phyloP scores from a whole-genome alignment of 1,284 basidiomycete genomes.

The Fomitiporia mediterranea region DNA sequence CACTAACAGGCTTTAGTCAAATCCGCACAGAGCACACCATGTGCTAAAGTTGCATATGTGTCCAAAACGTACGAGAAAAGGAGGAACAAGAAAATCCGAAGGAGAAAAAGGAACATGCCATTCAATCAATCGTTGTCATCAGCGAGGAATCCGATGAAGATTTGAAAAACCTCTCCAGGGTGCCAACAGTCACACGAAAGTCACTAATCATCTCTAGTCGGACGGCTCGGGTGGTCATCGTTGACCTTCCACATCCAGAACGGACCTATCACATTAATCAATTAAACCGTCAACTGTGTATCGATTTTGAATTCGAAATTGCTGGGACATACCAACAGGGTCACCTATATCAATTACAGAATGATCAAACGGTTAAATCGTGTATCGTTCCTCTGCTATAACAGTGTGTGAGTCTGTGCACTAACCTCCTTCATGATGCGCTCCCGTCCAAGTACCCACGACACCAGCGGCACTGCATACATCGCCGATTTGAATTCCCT shows the following conservation, averaged over 20 bases:
- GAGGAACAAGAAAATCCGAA: too few relatives aligned
- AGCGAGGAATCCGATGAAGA: too few relatives aligned
- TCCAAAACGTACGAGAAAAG: too few relatives aligned
- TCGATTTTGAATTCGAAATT: background rate
- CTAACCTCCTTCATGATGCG: slow-evolving; percentile 51
- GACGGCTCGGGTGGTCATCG: slow-evolving; percentile 25
- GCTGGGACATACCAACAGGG: slow-evolving; percentile 45
- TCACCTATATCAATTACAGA: slow-evolving; percentile 40
- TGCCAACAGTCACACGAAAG: too few relatives aligned
- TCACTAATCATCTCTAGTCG: too few relatives aligned
- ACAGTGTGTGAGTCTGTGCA: too few relatives aligned
- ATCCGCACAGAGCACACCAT: too few relatives aligned
- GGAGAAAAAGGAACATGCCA: too few relatives aligned
- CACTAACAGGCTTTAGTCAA: too few relatives aligned
- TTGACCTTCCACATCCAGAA: slow-evolving; percentile 60
- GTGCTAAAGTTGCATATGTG: too few relatives aligned
- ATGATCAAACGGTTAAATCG: background rate
- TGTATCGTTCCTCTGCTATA: background rate
- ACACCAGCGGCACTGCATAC: slow-evolving; percentile 59
- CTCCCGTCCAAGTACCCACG: slow-evolving; percentile 63
- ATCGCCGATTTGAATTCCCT: slow-evolving; percentile 61
- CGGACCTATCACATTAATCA: slow-evolving; percentile 41
- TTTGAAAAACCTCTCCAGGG: too few relatives aligned
- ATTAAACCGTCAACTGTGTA: background rate
- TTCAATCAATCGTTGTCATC: too few relatives aligned